These are phyloP conservation scores for Aspergillus sp. DNA, from an alignment of 2,329 filamentous ascomycete species.

Conservation along the genomic window DNA sequence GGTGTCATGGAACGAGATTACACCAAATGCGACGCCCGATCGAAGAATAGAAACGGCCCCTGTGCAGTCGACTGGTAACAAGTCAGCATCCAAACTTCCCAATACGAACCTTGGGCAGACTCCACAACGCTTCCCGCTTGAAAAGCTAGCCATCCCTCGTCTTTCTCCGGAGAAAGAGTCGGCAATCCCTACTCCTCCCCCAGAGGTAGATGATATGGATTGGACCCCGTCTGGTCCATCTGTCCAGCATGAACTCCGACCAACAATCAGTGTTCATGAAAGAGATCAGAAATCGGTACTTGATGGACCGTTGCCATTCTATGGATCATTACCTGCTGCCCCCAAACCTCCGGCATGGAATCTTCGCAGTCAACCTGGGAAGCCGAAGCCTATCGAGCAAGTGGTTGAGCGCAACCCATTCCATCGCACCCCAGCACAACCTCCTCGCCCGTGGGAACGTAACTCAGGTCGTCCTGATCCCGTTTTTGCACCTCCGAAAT, in stretches of 20 bases:
- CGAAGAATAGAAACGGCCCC: conserved; percentile 15
- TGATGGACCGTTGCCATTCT: conserved; percentile 36
- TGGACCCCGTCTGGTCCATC: conserved; percentile 46
- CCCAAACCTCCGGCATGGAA: conserved; percentile 36
- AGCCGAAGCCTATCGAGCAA: conserved; percentile 28
- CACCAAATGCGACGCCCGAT: conserved; percentile 22
- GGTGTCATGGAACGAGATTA: conserved; percentile 36
- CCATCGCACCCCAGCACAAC: conserved; percentile 22
- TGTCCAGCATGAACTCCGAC: conserved; percentile 28
- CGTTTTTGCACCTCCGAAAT: conserved; percentile 39
- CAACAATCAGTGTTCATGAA: conserved; percentile 23
- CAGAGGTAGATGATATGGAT: conserved; percentile 42
- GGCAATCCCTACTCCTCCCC: conserved; percentile 32
- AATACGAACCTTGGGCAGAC: conserved; percentile 9
- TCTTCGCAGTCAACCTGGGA: conserved; percentile 26
- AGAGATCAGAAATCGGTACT: conserved; percentile 24
- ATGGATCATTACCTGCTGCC: conserved; percentile 36
- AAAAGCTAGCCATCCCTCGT: conserved; percentile 30
- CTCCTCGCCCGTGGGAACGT: conserved; percentile 16
- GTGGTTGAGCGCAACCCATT: conserved; percentile 33
- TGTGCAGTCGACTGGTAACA: conserved; percentile 9
- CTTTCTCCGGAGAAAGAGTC: conserved; percentile 14
- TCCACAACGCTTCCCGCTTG: conserved; percentile 32
- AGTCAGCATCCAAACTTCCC: conserved; percentile 10
- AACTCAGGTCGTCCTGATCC: conserved; percentile 15